Conservation (phyloP, 768 basidiomycete species). For the Amanita brunnescens region DNA sequence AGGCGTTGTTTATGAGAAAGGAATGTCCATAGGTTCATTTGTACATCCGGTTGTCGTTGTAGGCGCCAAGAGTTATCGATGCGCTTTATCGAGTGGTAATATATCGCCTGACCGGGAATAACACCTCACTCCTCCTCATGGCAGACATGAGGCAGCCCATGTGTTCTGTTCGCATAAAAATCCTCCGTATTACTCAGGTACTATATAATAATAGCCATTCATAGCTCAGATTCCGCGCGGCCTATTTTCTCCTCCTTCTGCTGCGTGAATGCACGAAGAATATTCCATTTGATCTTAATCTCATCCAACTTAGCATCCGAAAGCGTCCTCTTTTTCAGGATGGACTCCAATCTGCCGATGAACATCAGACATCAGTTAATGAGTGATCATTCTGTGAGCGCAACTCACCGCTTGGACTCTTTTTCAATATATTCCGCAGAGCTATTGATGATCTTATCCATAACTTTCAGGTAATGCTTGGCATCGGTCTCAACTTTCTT, state of each 20-base stretch:
- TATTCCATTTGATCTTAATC: slow-evolving; percentile 86
- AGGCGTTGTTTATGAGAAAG: not conserved
- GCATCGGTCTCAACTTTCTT: slow-evolving; percentile 41
- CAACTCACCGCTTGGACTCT: slow-evolving; percentile 68
- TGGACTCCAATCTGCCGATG: slow-evolving; percentile 56
- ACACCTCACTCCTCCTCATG: not conserved
- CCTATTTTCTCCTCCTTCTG: slow-evolving; percentile 29
- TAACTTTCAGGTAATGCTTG: slow-evolving; percentile 80
- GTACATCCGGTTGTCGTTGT: not conserved
- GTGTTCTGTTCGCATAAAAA: not conserved
- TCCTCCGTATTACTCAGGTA: slow-evolving; percentile 1
- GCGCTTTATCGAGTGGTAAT: not conserved
- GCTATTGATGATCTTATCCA: slow-evolving; percentile 76
- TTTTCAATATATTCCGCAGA: slow-evolving; percentile 74
- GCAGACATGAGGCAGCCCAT: slow-evolving; percentile 1
- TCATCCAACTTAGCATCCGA: slow-evolving; percentile 81
- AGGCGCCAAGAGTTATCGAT: not conserved
- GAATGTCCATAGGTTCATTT: slow-evolving; percentile 1
- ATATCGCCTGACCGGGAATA: not conserved
- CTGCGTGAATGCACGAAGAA: slow-evolving; percentile 56
- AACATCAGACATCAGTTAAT: slow-evolving; percentile 13
- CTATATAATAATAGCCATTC: slow-evolving; percentile 11
- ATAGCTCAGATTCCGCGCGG: slow-evolving; percentile 37
- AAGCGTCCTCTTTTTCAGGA: slow-evolving; percentile 73
- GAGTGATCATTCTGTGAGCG: slow-evolving; percentile 8